phyloP scores from a whole-genome alignment of 345 rosid genomes.

The Excoecaria agallocha region DNA sequence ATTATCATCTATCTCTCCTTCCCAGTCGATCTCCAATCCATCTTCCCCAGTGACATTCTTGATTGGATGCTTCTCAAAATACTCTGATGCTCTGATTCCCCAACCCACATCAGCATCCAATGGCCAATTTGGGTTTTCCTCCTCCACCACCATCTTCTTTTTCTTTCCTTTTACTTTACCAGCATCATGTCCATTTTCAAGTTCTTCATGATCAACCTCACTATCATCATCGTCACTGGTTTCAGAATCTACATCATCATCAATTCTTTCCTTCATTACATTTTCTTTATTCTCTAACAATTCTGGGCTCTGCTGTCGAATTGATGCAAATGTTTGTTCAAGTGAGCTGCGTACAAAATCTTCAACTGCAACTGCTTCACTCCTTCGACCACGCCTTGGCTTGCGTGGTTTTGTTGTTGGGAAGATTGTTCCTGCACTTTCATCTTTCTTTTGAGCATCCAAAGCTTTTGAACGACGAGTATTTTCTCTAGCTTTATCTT shows the following conservation, averaged over 20 bases:
- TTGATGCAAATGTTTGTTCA: conserved; percentile 61
- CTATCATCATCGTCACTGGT: conserved; percentile 33
- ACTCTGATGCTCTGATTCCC: conserved; percentile 90
- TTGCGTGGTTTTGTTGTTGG: conserved; percentile 51
- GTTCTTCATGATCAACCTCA: conserved; percentile 21
- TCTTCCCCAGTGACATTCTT: conserved; percentile 83
- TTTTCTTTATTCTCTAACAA: conserved; percentile 44
- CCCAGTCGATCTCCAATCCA: conserved; percentile 82
- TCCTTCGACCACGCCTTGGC: conserved; percentile 67
- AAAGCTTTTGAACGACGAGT: conserved; percentile 19
- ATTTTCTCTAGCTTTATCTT: conserved; percentile 24
- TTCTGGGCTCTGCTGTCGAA: conserved; percentile 53
- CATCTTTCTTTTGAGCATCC: conserved; percentile 23
- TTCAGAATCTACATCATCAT: conserved; percentile 30
- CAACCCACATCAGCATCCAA: conserved; percentile 93
- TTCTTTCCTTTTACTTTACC: conserved; percentile 19
- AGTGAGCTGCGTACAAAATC: conserved; percentile 69
- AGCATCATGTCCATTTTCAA: conserved; percentile 12
- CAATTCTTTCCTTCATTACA: conserved; percentile 47
- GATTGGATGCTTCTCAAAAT: conserved; percentile 76
- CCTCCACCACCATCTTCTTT: conserved; percentile 70
- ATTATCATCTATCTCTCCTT: conserved; percentile 74
- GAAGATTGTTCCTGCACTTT: conserved; percentile 23
- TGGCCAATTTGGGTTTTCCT: conserved; percentile 81
- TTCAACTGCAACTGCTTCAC: conserved; percentile 82